These are phyloP conservation scores for Eutrema yunnanense DNA, from an alignment of 345 rosid species.

Conservation along the genomic window DNA sequence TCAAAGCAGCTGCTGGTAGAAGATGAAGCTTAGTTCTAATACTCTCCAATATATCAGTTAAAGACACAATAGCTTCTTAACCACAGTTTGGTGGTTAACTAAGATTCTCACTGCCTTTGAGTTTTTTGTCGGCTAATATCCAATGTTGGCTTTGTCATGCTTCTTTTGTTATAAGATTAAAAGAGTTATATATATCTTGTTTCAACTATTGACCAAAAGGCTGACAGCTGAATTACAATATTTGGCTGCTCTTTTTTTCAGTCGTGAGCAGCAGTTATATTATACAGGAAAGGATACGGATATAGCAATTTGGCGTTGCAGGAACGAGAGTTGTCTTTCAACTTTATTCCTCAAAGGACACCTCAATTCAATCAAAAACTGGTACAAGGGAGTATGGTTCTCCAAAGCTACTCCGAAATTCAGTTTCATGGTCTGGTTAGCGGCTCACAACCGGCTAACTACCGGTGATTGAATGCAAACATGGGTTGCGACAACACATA, in stretches of 20 bases:
- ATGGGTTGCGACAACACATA: too few relatives aligned
- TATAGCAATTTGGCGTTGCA: too few relatives aligned
- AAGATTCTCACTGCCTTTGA: not conserved
- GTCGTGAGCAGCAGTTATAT: conserved; percentile 29
- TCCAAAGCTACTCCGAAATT: too few relatives aligned
- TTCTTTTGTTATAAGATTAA: not conserved
- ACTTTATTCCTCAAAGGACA: too few relatives aligned
- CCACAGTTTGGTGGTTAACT: not conserved
- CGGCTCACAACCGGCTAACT: too few relatives aligned
- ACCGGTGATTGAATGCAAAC: too few relatives aligned
- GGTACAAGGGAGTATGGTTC: too few relatives aligned
- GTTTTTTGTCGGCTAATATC: not conserved
- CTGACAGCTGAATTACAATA: conserved; percentile 8
- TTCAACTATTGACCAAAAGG: not conserved
- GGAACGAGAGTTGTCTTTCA: too few relatives aligned
- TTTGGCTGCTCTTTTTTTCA: conserved; percentile 14
- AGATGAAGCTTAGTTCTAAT: conserved; percentile 30
- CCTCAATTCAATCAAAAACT: too few relatives aligned
- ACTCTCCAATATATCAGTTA: too few relatives aligned
- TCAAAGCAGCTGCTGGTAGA: conserved; percentile 26
- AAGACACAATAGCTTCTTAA: not conserved
- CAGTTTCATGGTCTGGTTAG: too few relatives aligned
- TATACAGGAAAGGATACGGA: not conserved
- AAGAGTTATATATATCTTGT: not conserved
- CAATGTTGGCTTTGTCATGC: conserved; percentile 2